A percentile compares a stretch with the other conserved stretches of the same genome.
phyloP scores from a whole-genome alignment of 192 early-diverging fungal genomes.

The Geosiphon pyriformis region DNA sequence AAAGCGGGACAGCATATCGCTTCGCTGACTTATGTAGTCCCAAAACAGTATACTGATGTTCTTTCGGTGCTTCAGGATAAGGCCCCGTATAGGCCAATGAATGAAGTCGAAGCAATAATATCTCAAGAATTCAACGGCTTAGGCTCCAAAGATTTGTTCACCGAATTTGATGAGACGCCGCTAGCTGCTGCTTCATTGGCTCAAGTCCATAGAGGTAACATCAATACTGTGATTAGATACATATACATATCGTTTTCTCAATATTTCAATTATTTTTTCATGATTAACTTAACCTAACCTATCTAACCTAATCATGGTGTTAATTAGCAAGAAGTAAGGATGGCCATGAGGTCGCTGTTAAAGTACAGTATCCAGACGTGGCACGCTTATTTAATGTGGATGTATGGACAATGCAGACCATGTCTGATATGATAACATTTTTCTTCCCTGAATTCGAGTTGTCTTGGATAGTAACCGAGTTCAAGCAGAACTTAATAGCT shows the following conservation, averaged over 20 bases:
- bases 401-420: constrained; percentile 44
- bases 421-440: constrained; percentile 37
- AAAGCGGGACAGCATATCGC: constrained; percentile 34
- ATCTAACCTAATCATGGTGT: not conserved
- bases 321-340: constrained; percentile 40
- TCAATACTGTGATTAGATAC: too few relatives aligned
- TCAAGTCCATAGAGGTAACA: constrained; percentile 41
- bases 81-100: constrained; percentile 41
- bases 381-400: constrained; percentile 42
- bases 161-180: constrained; percentile 41
- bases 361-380: constrained; percentile 45
- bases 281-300: too few relatives aligned
- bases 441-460: constrained; percentile 46
- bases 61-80: constrained; percentile 44
- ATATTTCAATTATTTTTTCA: too few relatives aligned
- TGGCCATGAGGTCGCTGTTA: constrained; percentile 37
- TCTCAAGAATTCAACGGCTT: constrained; percentile 35
- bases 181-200: constrained; percentile 46
- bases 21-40: constrained; percentile 41
- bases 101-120: constrained; percentile 40
- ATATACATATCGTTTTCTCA: too few relatives aligned
- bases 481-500: constrained; percentile 38
- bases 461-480: constrained; percentile 44
- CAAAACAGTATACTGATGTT: constrained; percentile 41
- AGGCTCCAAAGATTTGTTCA: constrained; percentile 35